Evolutionary conservation across 1,284 basidiomycete genomes (phyloP).

Genomic region (Ustilago bromivora): DNA sequence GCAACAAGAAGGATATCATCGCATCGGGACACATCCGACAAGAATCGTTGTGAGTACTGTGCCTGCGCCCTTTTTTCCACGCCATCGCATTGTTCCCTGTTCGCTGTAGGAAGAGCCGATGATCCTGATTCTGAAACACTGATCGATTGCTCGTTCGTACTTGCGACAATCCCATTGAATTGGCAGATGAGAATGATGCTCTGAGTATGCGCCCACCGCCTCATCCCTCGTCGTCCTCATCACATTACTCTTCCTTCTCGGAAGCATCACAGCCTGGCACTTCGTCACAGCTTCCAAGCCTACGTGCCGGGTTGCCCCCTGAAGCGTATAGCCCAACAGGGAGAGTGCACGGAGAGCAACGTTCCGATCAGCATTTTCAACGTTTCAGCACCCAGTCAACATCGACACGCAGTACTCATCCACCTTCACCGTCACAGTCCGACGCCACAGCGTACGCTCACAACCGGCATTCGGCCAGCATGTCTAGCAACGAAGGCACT

Average conservation of each 20-base stretch:
- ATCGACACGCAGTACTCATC: background rate
- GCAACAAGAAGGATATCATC: background rate
- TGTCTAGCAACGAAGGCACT: background rate
- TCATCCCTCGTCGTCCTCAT: conserved; percentile 7
- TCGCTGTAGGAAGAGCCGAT: conserved; percentile 8
- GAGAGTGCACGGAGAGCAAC: conserved; percentile 1
- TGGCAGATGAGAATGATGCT: conserved; percentile 1
- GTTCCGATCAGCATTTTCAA: background rate
- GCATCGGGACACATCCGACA: conserved; percentile 7
- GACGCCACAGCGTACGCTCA: background rate
- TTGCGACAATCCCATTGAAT: background rate
- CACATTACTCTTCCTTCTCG: conserved; percentile 1
- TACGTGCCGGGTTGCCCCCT: background rate
- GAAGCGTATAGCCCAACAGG: conserved; percentile 4
- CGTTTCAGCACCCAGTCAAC: background rate
- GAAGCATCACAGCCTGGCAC: conserved; percentile 2
- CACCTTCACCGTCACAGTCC: background rate
- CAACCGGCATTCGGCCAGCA: background rate
- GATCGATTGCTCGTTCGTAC: background rate
- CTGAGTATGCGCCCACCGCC: conserved; percentile 26
- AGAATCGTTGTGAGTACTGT: conserved; percentile 12
- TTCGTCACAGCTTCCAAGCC: conserved; percentile 9
- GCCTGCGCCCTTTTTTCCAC: background rate
- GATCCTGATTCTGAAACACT: conserved; percentile 1
- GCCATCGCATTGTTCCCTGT: background rate